These are phyloP conservation scores for Dactylellina sp. DNA, from an alignment of 2,329 filamentous ascomycete genomes.

Conservation along the genomic window DNA sequence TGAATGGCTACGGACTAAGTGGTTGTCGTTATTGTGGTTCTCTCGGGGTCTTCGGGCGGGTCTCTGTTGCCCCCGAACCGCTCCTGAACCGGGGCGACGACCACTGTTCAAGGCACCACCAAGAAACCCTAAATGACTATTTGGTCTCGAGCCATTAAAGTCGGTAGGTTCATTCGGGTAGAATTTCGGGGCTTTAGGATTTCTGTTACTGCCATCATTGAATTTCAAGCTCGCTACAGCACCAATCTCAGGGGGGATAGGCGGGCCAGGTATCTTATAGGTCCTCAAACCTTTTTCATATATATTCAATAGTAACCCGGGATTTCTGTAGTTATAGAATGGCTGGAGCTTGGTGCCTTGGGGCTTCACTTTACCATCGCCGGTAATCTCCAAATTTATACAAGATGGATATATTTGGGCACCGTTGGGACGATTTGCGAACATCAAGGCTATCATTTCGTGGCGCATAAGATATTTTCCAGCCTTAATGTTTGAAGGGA, in stretches of 20 bases:
- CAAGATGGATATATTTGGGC: slow-evolving; percentile 70
- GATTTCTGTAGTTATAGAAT: slow-evolving; percentile 62
- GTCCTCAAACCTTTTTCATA: slow-evolving; percentile 53
- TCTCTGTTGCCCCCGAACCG: too few relatives aligned
- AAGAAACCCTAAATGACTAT: background rate
- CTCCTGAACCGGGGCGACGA: too few relatives aligned
- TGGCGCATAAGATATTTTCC: slow-evolving; percentile 69
- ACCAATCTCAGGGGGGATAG: background rate
- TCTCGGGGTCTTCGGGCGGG: too few relatives aligned
- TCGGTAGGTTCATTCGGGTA: slow-evolving; percentile 13
- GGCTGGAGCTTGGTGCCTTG: slow-evolving; percentile 62
- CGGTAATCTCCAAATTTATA: slow-evolving; percentile 67
- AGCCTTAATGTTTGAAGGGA: slow-evolving; percentile 62
- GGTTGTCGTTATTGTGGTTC: too few relatives aligned
- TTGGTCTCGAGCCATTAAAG: background rate
- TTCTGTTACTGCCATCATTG: slow-evolving; percentile 11
- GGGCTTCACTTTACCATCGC: slow-evolving; percentile 60
- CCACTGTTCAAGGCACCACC: background rate
- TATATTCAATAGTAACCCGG: slow-evolving; percentile 39
- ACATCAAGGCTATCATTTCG: slow-evolving; percentile 67
- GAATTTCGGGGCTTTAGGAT: background rate
- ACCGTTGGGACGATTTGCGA: slow-evolving; percentile 61
- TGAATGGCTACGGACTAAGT: too few relatives aligned
- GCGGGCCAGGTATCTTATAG: slow-evolving; percentile 58
- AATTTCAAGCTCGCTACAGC: background rate